A percentile compares a stretch with the other conserved stretches of the same genome.
Conservation (phyloP, 73 alveolate species). For the Paramecium primaurelia region DNA sequence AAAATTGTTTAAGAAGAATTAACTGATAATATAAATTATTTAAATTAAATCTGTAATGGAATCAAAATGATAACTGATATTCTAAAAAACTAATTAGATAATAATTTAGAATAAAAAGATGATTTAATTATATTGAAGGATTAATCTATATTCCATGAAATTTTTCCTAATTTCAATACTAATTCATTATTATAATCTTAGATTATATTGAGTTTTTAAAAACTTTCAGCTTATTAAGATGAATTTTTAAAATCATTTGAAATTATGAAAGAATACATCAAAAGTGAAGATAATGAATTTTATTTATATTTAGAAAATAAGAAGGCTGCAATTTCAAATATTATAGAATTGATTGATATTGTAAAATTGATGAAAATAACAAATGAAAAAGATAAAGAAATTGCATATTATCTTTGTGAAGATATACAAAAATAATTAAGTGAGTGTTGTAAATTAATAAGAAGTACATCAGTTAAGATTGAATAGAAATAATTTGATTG, state of each 20-base stretch:
- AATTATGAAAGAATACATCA: neutral
- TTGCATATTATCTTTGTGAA: neutral
- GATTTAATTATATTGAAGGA: neutral
- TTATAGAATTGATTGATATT: neutral
- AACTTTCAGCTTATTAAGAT: neutral
- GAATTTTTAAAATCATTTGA: neutral
- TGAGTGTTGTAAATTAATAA: neutral
- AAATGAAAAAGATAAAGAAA: neutral
- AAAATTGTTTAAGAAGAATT: neutral
- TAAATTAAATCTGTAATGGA: neutral
- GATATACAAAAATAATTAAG: neutral
- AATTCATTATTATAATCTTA: neutral
- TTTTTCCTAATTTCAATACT: neutral
- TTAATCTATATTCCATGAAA: neutral
- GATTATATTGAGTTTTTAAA: neutral
- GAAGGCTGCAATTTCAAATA: neutral
- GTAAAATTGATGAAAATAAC: neutral
- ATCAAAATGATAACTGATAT: neutral
- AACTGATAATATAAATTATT: neutral
- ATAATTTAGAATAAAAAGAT: neutral
- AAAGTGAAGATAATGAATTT: neutral
- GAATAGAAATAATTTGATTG: neutral
- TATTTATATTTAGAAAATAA: neutral
- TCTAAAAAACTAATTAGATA: neutral
- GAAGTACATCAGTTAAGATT: neutral